These are phyloP conservation scores for Phytophthora rubi DNA, from an alignment of 352 stramenopile genomes.

Conservation along the genomic window DNA sequence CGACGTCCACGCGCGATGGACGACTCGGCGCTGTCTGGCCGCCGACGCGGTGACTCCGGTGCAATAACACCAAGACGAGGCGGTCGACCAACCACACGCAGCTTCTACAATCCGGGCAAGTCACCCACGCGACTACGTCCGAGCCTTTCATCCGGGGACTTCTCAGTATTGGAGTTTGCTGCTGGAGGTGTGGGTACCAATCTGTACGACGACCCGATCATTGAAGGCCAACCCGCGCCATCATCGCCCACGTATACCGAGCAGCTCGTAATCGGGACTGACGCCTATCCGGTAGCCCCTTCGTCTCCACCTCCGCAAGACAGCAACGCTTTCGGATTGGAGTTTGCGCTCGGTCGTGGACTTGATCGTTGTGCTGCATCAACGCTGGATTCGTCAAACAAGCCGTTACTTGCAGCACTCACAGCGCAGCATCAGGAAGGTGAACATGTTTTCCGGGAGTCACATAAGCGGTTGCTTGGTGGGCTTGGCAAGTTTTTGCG, in stretches of 20 bases:
- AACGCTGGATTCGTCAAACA: slow-evolving; percentile 44
- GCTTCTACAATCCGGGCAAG: slow-evolving; percentile 45
- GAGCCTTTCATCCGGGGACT: slow-evolving; percentile 38
- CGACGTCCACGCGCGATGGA: slow-evolving; percentile 40
- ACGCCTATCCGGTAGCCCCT: slow-evolving; percentile 18
- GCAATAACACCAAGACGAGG: slow-evolving; percentile 33
- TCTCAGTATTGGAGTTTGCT: slow-evolving; percentile 33
- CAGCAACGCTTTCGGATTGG: slow-evolving; percentile 10
- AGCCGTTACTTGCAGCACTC: slow-evolving; percentile 42
- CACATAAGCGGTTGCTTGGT: slow-evolving; percentile 53
- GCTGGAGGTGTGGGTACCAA: slow-evolving; percentile 32
- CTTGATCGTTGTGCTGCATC: slow-evolving; percentile 33
- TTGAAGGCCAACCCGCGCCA: slow-evolving; percentile 40
- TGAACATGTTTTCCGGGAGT: slow-evolving; percentile 48
- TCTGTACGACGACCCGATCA: slow-evolving; percentile 47
- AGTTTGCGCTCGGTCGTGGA: slow-evolving; percentile 17
- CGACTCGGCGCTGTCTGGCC: slow-evolving; percentile 44
- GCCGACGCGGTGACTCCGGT: slow-evolving; percentile 32
- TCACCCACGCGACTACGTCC: slow-evolving; percentile 33
- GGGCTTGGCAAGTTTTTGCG: slow-evolving; percentile 69
- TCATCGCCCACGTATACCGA: slow-evolving; percentile 40
- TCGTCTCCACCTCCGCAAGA: slow-evolving; percentile 25
- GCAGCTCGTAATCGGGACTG: slow-evolving; percentile 19
- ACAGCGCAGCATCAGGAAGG: slow-evolving; percentile 49
- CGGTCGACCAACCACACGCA: slow-evolving; percentile 36